Evolutionary conservation across 2,329 filamentous ascomycete species (phyloP), one percentile per base, ranked within the genome.

Genomic region (Talaromyces verruculosus): DNA sequence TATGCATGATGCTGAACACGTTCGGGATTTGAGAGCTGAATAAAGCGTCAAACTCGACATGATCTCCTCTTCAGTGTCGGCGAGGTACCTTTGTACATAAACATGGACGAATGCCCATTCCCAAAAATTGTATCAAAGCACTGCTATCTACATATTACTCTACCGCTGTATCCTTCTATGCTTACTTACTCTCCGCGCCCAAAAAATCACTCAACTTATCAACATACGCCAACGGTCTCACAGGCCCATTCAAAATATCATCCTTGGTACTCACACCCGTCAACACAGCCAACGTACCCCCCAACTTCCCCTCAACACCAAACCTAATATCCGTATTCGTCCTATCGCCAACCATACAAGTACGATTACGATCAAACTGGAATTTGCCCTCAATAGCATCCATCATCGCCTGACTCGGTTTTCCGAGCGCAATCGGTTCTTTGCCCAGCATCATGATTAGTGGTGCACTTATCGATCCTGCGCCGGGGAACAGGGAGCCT

Each of bases 371-470:
- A 77, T 98, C 89, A 63, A 99, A 90, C 71, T 91, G 85, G 78
- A 98, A 97, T 79, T 96, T 97, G 66, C 94, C 94, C 82, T 98
- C 94, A 65, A 99, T 91, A 2, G 95, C 93, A 77, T 98, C 94
- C 94, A 99, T 97, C 95, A 99, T 99, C 3, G 94, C 94, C 82
- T 97, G 93, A 76, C 92, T 97, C 2, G 95, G 95, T 81, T 99
- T 99, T 0, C 95, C 95, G 47, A 98, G 81, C 2, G 91, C 88
- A 37, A 92, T 79, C 0, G 95, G 94, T 72, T 90, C 84, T 75
- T 87, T 80, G 2, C 84, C 81, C 3, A 86, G 83, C 83, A 92
- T 92, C 76, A 90, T 90, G 63, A 89, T 84, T 67, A 99, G 80
- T 1, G 93, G 92, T 30, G 91, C 88, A 60, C 89, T 89, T 69